Conservation (phyloP, 148 eudicot genomes). For the Limonium bicolor region DNA sequence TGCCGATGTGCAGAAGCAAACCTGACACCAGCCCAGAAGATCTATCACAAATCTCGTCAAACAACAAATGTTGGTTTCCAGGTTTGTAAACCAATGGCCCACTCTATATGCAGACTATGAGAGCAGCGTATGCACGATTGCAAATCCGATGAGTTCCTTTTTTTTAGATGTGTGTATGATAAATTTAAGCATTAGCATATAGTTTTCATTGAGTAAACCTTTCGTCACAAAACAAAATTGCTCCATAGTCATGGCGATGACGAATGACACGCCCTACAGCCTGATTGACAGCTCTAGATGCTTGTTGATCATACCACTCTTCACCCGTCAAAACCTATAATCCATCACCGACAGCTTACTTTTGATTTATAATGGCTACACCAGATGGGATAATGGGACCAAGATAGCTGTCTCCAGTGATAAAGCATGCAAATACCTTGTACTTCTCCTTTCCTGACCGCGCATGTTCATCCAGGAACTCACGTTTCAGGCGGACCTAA, state of each 20-base stretch:
- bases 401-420: neutral
- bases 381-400: too few relatives aligned
- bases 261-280: conserved; percentile 99
- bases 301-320: conserved; percentile 92
- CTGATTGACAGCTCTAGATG: conserved; percentile 94
- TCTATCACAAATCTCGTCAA: too few relatives aligned
- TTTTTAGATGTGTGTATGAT: too few relatives aligned
- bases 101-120: too few relatives aligned
- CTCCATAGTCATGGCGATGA: conserved; percentile 95
- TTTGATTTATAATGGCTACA: too few relatives aligned
- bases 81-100: too few relatives aligned
- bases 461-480: conserved; percentile 59
- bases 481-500: conserved; percentile 96
- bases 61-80: too few relatives aligned
- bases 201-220: conserved; percentile 45
- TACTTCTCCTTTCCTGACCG: conserved; percentile 18
- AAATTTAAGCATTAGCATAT: neutral
- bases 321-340: conserved; percentile 76
- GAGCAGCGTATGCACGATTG: too few relatives aligned
- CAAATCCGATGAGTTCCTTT: too few relatives aligned
- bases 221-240: conserved; percentile 92
- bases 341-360: conserved; percentile 7
- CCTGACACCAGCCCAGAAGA: conserved; percentile 27
- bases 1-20: conserved; percentile 63
- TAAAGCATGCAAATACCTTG: conserved; percentile 21